Evolutionary conservation across 257 asterid species (phyloP).

Genomic region (Salvia hispanica): DNA sequence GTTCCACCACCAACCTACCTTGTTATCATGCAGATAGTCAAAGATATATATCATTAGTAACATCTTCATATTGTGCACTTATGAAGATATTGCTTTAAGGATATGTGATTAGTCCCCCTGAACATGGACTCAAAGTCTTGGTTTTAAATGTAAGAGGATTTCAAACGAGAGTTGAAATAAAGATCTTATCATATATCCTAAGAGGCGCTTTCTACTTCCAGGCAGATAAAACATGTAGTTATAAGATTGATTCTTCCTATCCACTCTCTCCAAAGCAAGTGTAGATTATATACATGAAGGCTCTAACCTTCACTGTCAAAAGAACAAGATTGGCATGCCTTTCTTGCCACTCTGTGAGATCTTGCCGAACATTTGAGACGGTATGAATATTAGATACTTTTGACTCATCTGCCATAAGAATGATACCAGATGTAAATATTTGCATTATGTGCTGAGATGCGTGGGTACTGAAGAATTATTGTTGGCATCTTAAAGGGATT

Average conservation of each 20-base stretch:
- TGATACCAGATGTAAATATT: constrained; percentile 23
- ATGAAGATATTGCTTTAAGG: background rate
- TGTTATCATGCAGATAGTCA: background rate
- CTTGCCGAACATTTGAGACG: constrained; percentile 83
- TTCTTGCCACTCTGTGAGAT: constrained; percentile 95
- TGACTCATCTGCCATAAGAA: constrained; percentile 66
- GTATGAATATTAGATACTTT: constrained; percentile 73
- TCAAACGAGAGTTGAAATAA: background rate
- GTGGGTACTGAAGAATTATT: constrained; percentile 4
- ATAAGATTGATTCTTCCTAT: background rate
- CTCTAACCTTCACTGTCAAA: constrained; percentile 71
- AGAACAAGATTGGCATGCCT: constrained; percentile 91
- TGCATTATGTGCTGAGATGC: constrained; percentile 14
- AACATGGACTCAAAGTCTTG: background rate
- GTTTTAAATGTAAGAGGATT: background rate
- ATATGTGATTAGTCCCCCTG: background rate
- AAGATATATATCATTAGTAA: too few relatives aligned
- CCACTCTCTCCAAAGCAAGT: background rate
- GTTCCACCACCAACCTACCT: background rate
- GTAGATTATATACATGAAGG: background rate
- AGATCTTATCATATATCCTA: background rate
- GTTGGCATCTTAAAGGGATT: constrained; percentile 1
- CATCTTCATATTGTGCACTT: too few relatives aligned
- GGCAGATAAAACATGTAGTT: background rate
- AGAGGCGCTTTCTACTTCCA: background rate